These are phyloP conservation scores for Galerina marginata DNA, from an alignment of 768 basidiomycete species.

Conservation along the genomic window DNA sequence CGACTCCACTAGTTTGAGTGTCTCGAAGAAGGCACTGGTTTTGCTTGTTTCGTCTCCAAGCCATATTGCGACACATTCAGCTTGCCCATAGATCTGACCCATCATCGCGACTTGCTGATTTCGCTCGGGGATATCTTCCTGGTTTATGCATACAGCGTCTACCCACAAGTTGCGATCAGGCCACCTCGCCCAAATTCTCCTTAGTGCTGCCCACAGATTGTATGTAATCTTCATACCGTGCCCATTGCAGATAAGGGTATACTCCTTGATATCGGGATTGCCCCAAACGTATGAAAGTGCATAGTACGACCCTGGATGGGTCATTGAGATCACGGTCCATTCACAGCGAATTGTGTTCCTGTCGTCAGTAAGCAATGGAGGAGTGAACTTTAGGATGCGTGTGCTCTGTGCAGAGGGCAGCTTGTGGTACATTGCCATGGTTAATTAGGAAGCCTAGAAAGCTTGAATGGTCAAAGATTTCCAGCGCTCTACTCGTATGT, in stretches of 20 bases:
- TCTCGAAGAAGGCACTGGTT: background rate
- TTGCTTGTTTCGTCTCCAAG: constrained; percentile 10
- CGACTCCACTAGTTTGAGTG: background rate
- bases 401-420: too few relatives aligned
- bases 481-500: too few relatives aligned
- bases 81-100: constrained; percentile 12
- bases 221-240: background rate
- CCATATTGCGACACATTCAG: constrained; percentile 11
- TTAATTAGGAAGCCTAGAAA: too few relatives aligned
- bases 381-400: too few relatives aligned
- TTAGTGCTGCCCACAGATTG: constrained; percentile 10
- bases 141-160: constrained; percentile 20
- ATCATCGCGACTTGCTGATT: constrained; percentile 10
- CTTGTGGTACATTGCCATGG: too few relatives aligned
- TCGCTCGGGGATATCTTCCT: constrained; percentile 8
- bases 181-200: background rate
- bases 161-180: constrained; percentile 4
- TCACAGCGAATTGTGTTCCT: too few relatives aligned
- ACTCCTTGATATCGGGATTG: background rate
- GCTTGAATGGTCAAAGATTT: too few relatives aligned
- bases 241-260: constrained; percentile 2
- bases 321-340: too few relatives aligned
- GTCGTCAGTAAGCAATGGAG: too few relatives aligned
- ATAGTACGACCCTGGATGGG: background rate
- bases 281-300: constrained; percentile 14